Evolutionary conservation across 495 filamentous ascomycete species (phyloP).

Genomic region (Penicillium fimorum): DNA sequence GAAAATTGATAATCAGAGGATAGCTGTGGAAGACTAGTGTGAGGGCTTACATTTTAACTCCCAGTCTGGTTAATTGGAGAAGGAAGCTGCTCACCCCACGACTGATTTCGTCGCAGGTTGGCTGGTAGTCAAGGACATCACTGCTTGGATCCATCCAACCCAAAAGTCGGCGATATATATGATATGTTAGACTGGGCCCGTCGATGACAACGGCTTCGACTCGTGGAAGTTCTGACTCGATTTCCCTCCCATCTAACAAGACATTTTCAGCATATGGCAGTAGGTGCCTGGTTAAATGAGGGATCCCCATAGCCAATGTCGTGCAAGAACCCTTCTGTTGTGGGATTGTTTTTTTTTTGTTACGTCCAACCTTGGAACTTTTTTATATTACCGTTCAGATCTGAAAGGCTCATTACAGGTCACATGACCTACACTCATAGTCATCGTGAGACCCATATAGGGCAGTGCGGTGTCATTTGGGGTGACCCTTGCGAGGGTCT

Average conservation of each 20-base stretch:
- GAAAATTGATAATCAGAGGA: slow-evolving; percentile 1
- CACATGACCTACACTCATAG: no score
- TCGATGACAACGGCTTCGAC: slow-evolving; percentile 62
- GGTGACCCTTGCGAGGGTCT: no score
- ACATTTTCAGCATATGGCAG: slow-evolving; percentile 54
- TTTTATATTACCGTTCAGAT: not conserved
- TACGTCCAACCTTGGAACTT: no score
- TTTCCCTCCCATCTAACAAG: slow-evolving; percentile 31
- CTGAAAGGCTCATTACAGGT: no score
- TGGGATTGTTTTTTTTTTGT: not conserved
- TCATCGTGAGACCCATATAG: no score
- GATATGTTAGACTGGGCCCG: slow-evolving; percentile 72
- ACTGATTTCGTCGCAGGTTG: slow-evolving; percentile 61
- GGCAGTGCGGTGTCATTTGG: no score
- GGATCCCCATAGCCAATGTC: slow-evolving; percentile 64
- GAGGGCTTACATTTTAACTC: slow-evolving; percentile 57
- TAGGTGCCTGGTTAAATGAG: slow-evolving; percentile 56
- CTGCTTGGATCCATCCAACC: slow-evolving; percentile 28
- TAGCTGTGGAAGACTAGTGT: not conserved
- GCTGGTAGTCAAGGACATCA: slow-evolving; percentile 52
- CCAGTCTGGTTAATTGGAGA: slow-evolving; percentile 45
- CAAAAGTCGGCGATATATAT: slow-evolving; percentile 59
- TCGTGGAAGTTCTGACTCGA: slow-evolving; percentile 3
- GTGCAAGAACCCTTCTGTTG: not conserved
- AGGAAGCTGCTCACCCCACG: slow-evolving; percentile 61